phyloP scores from a whole-genome alignment of 2,329 filamentous ascomycete species.

The Didymella arachidicola region DNA sequence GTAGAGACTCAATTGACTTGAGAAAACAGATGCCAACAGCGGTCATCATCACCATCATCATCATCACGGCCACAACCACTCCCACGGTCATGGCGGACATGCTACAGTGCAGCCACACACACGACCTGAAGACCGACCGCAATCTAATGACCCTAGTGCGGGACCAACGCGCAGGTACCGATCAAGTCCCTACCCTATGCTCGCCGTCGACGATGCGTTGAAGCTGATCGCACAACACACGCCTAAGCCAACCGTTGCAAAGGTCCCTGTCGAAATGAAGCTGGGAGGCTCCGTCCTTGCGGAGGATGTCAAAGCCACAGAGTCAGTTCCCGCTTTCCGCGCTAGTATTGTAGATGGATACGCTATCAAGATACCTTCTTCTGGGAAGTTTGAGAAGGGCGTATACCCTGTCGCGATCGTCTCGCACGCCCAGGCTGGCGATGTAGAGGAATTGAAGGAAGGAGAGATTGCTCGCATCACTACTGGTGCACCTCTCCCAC shows the following conservation, averaged over 20 bases:
- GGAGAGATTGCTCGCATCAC: slow-evolving; percentile 90
- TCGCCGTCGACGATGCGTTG: slow-evolving; percentile 83
- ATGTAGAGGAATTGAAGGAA: slow-evolving; percentile 68
- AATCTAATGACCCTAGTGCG: slow-evolving; percentile 67
- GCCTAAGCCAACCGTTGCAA: slow-evolving; percentile 66
- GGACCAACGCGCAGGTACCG: slow-evolving; percentile 75
- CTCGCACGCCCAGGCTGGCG: slow-evolving; percentile 81
- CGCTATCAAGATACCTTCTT: slow-evolving; percentile 59
- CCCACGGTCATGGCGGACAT: slow-evolving; percentile 65
- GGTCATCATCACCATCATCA: slow-evolving; percentile 53
- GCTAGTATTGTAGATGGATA: slow-evolving; percentile 98
- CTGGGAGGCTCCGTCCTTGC: slow-evolving; percentile 83
- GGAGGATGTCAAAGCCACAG: slow-evolving; percentile 78
- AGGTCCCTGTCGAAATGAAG: slow-evolving; percentile 66
- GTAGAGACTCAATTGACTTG: not conserved
- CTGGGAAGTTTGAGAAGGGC: slow-evolving; percentile 68
- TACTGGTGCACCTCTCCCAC: slow-evolving; percentile 89
- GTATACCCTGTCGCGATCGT: slow-evolving; percentile 85
- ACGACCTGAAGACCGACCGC: slow-evolving; percentile 63
- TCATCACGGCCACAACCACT: slow-evolving; percentile 63
- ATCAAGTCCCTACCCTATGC: slow-evolving; percentile 90
- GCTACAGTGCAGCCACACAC: slow-evolving; percentile 73
- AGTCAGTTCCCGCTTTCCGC: slow-evolving; percentile 89
- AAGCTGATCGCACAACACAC: slow-evolving; percentile 75
- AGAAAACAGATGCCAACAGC: slow-evolving; percentile 31